Evolutionary conservation across 2,329 filamentous ascomycete species (phyloP).

Genomic region (Fusarium subglutinans): DNA sequence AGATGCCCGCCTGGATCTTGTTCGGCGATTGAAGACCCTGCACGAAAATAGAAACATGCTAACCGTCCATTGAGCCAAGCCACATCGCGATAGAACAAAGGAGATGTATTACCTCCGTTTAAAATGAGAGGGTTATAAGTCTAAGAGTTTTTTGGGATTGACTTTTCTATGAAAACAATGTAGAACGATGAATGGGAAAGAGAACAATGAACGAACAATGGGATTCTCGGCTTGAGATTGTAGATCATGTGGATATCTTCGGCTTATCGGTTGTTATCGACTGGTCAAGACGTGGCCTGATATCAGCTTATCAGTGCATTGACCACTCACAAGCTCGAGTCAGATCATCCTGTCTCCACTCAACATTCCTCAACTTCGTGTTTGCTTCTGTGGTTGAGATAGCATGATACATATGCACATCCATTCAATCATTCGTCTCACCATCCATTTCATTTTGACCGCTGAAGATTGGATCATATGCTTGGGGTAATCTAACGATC

Average conservation of each 20-base stretch:
- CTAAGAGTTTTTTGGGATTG: accelerated
- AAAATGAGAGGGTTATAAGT: accelerated
- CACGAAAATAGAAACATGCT: background rate
- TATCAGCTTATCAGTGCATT: background rate
- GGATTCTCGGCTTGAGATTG: background rate
- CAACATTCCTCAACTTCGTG: background rate
- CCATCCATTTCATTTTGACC: accelerated
- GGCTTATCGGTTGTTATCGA: background rate
- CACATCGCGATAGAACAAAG: background rate
- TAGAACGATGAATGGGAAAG: background rate
- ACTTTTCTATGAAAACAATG: background rate
- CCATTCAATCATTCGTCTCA: too few species aligned
- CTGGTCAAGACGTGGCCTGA: background rate
- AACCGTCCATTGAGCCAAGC: too few species aligned
- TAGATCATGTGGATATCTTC: background rate
- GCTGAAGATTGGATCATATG: background rate
- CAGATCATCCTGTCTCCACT: background rate
- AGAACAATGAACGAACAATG: background rate
- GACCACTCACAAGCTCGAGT: background rate
- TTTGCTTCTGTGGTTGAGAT: background rate
- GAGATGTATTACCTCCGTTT: accelerated
- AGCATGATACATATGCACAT: background rate
- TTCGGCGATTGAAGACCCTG: background rate
- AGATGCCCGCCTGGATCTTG: accelerated
- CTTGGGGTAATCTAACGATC: background rate